These are phyloP conservation scores for Cryptococcus sp. DNA, from an alignment of 1,284 basidiomycete genomes.

Conservation along the genomic window DNA sequence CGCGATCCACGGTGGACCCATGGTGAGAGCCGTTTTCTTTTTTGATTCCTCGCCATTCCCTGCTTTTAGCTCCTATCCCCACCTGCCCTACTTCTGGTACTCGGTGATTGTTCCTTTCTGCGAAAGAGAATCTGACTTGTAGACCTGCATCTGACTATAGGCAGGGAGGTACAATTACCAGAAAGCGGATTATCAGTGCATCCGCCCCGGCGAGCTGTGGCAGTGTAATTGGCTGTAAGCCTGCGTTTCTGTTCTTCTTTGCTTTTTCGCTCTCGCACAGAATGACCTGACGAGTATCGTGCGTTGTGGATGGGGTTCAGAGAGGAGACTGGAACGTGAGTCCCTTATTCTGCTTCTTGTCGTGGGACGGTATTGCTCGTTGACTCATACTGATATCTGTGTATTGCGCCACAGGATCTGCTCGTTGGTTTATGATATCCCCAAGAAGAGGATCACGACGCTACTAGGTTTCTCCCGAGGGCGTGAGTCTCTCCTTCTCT, in stretches of 20 bases:
- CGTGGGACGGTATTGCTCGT: not conserved
- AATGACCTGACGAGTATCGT: too few species aligned
- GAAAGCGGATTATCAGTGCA: conserved; percentile 15
- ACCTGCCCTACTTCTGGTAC: too few species aligned
- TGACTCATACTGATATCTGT: not conserved
- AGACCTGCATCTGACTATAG: not conserved
- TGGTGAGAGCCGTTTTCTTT: not conserved
- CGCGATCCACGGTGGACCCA: conserved; percentile 13
- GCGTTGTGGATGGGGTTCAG: not conserved
- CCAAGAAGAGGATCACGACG: conserved; percentile 10
- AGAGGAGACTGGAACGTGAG: conserved; percentile 12
- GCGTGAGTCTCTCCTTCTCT: conserved; percentile 3
- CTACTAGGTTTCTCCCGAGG: conserved; percentile 7
- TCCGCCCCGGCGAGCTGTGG: conserved; percentile 13
- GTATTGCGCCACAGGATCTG: conserved; percentile 3
- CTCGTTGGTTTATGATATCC: conserved; percentile 10
- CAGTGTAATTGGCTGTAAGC: conserved; percentile 16
- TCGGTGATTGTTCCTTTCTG: too few species aligned
- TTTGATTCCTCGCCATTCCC: too few species aligned
- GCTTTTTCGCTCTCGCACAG: not conserved
- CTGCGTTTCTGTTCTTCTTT: not conserved
- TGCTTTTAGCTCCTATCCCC: too few species aligned
- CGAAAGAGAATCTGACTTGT: too few species aligned
- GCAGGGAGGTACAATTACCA: conserved; percentile 12
- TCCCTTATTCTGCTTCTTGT: not conserved